These are phyloP conservation scores for Colletotrichum paranaense DNA, from an alignment of 2,329 filamentous ascomycete species.

Conservation along the genomic window DNA sequence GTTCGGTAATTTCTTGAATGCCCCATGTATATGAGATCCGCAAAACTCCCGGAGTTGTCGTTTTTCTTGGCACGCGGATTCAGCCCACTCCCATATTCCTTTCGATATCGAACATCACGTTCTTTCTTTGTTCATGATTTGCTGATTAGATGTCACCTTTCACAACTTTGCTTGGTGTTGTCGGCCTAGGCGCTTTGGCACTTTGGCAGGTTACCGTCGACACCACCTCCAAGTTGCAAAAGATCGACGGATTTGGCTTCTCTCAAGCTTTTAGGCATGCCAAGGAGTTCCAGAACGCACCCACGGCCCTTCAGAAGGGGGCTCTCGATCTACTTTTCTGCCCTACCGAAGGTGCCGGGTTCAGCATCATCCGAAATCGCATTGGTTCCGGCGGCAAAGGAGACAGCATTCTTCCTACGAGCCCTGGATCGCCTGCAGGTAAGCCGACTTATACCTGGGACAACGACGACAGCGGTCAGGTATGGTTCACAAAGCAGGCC, in stretches of 20 bases:
- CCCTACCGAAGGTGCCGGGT: constrained; percentile 56
- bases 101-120: not conserved
- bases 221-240: constrained; percentile 43
- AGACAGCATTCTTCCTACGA: constrained; percentile 55
- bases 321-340: constrained; percentile 59
- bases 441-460: constrained; percentile 58
- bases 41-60: not conserved
- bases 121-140: not conserved
- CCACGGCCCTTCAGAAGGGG: constrained; percentile 44
- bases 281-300: constrained; percentile 50
- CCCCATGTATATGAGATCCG: not conserved
- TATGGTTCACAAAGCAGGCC: constrained; percentile 63
- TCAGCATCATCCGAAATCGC: constrained; percentile 62
- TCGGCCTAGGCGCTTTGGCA: constrained; percentile 21
- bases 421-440: constrained; percentile 53
- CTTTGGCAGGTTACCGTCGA: constrained; percentile 44
- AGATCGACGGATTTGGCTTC: constrained; percentile 60
- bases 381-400: constrained; percentile 52
- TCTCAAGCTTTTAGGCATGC: constrained; percentile 60
- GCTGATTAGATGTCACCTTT: not conserved
- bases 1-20: not conserved
- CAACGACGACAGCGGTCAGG: constrained; percentile 58
- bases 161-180: not conserved
- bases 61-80: not conserved
- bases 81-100: not conserved